These are phyloP conservation scores for Penicillium sclerotiorum DNA, from an alignment of 2,329 filamentous ascomycete genomes.

Conservation along the genomic window DNA sequence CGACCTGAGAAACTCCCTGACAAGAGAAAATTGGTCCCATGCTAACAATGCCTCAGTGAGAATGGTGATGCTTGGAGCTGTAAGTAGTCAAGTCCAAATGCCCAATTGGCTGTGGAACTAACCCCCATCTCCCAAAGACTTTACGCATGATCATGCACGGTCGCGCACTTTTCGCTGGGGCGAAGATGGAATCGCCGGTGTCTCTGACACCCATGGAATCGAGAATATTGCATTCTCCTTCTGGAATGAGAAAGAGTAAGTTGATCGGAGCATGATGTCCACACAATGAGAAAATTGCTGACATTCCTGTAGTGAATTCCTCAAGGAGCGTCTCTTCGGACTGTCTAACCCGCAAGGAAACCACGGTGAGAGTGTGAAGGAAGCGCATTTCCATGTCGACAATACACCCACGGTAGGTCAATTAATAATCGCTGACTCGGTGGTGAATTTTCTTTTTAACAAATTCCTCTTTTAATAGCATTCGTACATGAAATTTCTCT, in stretches of 20 bases:
- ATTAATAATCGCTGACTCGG: neutral
- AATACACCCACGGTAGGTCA: conserved; percentile 75
- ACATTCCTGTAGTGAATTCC: conserved; percentile 66
- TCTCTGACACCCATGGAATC: conserved; percentile 86
- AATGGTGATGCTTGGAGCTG: conserved; percentile 93
- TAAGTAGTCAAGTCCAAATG: conserved; percentile 53
- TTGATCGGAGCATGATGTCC: conserved; percentile 8
- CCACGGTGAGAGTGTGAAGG: conserved; percentile 95
- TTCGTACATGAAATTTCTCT: conserved; percentile 98
- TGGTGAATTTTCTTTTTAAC: neutral
- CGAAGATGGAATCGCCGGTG: conserved; percentile 94
- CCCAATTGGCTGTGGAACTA: conserved; percentile 4
- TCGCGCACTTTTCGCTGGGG: conserved; percentile 92
- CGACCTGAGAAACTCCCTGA: neutral
- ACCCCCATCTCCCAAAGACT: conserved; percentile 61
- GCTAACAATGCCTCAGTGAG: conserved; percentile 58
- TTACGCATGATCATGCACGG: conserved; percentile 88
- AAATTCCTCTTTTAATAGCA: conserved; percentile 59
- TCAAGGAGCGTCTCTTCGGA: conserved; percentile 94
- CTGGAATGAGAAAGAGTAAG: conserved; percentile 95
- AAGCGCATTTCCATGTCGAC: conserved; percentile 94
- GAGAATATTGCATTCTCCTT: conserved; percentile 96
- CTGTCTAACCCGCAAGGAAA: conserved; percentile 96
- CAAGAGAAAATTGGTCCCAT: neutral
- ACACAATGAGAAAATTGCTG: neutral